Evolutionary conservation across 805 yeast species (phyloP), one percentile per base, ranked within the genome.

Genomic region (Sugiyamaella lignohabitans): DNA sequence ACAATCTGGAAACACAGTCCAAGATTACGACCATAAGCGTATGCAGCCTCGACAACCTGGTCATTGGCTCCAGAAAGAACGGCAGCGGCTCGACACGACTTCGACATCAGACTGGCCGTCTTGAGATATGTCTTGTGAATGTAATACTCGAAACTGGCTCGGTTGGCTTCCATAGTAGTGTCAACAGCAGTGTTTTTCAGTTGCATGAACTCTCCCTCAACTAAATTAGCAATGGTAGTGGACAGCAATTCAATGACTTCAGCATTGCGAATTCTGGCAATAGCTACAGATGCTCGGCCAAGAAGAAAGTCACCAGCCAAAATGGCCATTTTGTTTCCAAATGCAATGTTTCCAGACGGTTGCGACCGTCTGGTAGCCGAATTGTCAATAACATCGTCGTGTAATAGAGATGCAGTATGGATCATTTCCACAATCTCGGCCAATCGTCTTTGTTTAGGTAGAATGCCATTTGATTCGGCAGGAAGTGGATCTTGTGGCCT

Each of bases 151-250:
- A 93, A 93, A 1, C 96, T 94, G n/a, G 69, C 73, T 23, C 61
- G 51, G 40, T 62, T 63, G 49, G 84, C 87, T 23, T 72, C 74
- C 46, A 69, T 61, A 18, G 81, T 74, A 2, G 57, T 54, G 50
- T 62, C 62, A 37, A 84, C 69, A 5, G 89, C 93, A 0, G 96
- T 87, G 67, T 93, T 93, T 58, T 91, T 89, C 71, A 93, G 76
- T 69, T 93, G 98, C 98, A 93, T 93, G 64, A 93, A 91, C 68
- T 93, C 98, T 43, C 98, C 98, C 68, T 93, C 98, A 1, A 93
- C 98, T 50, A 93, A 73, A 63, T 93, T 93, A 10, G 98, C 98
- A 62, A 93, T 93, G 27, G 96, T 84, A 11, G 96, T 91, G 2
- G 97, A 88, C 70, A 93, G 79, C 51, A 93, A 73, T 69, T 93